Percentiles rank a stretch among this genome's conserved stretches.
Evolutionary conservation across 192 early-diverging fungal species (phyloP).

Genomic region (Anaeromyces robustus): DNA sequence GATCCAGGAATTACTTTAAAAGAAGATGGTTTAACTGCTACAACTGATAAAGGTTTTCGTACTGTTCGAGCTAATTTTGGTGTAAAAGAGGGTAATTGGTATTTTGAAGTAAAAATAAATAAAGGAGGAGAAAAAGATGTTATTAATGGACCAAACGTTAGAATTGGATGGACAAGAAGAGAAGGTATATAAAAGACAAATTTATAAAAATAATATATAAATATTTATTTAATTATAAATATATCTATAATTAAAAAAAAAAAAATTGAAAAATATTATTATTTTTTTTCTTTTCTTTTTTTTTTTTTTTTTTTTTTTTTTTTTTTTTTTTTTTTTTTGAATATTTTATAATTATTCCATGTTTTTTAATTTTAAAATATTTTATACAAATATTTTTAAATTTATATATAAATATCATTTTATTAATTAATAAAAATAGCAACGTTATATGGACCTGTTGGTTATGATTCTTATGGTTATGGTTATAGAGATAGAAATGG

Average conservation of each 20-base stretch:
- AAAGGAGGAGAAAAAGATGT: slow-evolving; percentile 21
- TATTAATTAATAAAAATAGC: background rate
- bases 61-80: slow-evolving; percentile 43
- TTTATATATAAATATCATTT: no score
- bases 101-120: slow-evolving; percentile 36
- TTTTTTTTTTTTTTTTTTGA: no score
- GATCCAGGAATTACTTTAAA: slow-evolving; percentile 38
- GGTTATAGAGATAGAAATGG: slow-evolving; percentile 45
- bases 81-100: slow-evolving; percentile 45
- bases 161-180: slow-evolving; percentile 2
- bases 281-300: no score
- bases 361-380: no score
- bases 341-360: no score
- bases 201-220: no score
- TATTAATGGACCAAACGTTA: background rate
- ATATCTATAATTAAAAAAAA: no score
- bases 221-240: no score
- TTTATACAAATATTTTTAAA: no score
- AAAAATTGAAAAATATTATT: no score
- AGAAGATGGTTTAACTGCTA: slow-evolving; percentile 32
- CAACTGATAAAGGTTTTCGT: slow-evolving; percentile 47
- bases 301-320: no score
- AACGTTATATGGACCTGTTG: slow-evolving; percentile 39
- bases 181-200: background rate
- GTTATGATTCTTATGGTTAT: slow-evolving; percentile 49